Base-by-base conservation (phyloP, 2,329 filamentous ascomycete species). In the Eutypa lata region DNA sequence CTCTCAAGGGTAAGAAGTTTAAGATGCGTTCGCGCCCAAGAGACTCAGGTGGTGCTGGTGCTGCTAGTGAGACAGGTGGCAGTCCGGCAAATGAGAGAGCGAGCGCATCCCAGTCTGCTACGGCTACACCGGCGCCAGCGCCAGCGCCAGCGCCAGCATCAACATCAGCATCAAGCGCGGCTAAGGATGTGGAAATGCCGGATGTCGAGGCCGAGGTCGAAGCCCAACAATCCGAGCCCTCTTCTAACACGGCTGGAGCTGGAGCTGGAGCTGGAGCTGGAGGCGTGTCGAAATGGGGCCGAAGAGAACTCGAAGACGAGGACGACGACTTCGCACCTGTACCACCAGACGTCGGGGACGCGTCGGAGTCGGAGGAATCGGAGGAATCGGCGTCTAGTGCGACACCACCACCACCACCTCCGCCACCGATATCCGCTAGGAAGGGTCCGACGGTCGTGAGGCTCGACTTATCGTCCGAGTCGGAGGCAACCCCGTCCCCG, bases 1-100 rank as follows among this genome's bases (percentile, higher is more conserved):
- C 75, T 33, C 68, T 81, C 2, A 73, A 69, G 49, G 81, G 80
- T 11, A 82, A 75, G 64, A 77, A 73, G 49, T 75, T 84, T 57
- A 81, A 75, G 65, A 82, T 83, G 44, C 68, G 71, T 21, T 55
- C 60, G 33, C 58, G 61, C 18, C 51, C 48, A 26, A 52, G 50
- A 40, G 48, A 53, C 28, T 48, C 35, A 4, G n/a, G 18, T 18
- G 47, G 52, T 16, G 57, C 53, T 19, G n/a, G 18, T 18, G 47
- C 51, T 16, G 57, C 53, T 19, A 54, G 47, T 28, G 13, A 40
- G 40, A 50, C 53, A 6, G 10, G 26, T 13, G 10, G 26, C 14
- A 47, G 47, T 18, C 38, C 38, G 38, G 19, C 10, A 22, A 22
- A 18, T 22, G 18, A 18, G 38, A 42, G n/a, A 18, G 11, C 38